A percentile compares a stretch with the other conserved stretches of the same genome.
Conservation (phyloP, 2,329 filamentous ascomycete genomes). For the Claviceps pazoutovae region DNA sequence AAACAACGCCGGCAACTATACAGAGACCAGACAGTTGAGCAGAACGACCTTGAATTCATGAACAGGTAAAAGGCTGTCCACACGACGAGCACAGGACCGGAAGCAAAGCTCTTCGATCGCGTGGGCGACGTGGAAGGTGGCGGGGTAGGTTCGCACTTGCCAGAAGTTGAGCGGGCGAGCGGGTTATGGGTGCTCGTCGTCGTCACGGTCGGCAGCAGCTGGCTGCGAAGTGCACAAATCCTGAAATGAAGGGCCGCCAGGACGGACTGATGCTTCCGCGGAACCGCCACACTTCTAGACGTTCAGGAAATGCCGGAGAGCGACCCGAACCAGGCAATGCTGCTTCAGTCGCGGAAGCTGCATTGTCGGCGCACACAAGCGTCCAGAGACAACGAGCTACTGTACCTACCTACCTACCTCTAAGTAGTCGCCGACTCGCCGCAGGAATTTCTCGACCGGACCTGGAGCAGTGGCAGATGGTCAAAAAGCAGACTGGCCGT, state of each 20-base stretch:
- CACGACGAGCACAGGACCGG: neutral
- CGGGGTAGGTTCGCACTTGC: conserved; percentile 5
- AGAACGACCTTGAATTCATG: neutral
- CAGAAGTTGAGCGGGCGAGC: neutral
- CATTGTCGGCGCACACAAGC: no score
- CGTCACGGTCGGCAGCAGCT: neutral
- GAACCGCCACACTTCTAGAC: no score
- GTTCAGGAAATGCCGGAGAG: neutral
- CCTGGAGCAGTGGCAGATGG: neutral
- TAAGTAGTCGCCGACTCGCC: neutral
- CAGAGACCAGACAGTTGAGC: neutral
- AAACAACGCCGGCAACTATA: neutral
- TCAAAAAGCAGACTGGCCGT: neutral
- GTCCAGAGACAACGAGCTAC: no score
- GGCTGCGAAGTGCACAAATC: neutral
- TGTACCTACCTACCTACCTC: neutral
- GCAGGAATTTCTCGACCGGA: neutral
- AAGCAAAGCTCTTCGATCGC: conserved; percentile 1
- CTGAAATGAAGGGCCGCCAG: neutral
- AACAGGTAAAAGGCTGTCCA: neutral
- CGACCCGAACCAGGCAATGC: neutral
- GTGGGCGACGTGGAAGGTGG: conserved; percentile 5
- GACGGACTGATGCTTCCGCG: no score
- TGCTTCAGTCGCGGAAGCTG: neutral
- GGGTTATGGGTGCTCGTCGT: neutral